A percentile compares a stretch with the other conserved stretches of the same genome.
Conservation (phyloP, 805 yeast species). For the Metschnikowia similis region DNA sequence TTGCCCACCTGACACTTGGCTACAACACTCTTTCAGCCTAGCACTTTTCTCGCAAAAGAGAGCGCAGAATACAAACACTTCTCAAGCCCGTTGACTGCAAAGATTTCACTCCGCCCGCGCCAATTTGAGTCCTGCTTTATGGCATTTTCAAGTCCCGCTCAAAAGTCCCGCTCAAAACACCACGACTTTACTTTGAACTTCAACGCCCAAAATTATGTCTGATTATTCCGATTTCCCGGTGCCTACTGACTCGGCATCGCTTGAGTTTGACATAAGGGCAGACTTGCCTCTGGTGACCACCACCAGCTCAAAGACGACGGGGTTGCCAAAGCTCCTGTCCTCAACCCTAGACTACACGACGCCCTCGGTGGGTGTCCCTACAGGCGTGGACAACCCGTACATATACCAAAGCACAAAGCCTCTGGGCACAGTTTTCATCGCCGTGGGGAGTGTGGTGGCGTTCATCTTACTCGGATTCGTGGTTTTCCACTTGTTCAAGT, state of each 20-base stretch:
- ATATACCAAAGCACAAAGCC: constrained; percentile 50
- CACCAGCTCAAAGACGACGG: constrained; percentile 1
- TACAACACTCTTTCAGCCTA: neutral
- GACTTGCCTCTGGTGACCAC: constrained; percentile 4
- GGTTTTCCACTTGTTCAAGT: constrained; percentile 49
- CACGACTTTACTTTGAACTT: neutral
- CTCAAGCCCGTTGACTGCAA: neutral
- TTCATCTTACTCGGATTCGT: constrained; percentile 50
- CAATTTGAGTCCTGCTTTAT: too few relatives aligned
- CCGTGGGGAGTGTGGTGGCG: constrained; percentile 68
- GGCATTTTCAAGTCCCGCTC: neutral
- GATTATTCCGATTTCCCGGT: neutral
- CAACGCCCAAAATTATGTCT: neutral
- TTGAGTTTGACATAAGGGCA: neutral
- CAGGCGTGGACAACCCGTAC: constrained; percentile 60
- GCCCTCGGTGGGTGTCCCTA: constrained; percentile 55
- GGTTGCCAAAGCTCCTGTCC: constrained; percentile 13
- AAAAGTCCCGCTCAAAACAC: neutral
- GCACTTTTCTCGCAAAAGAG: neutral
- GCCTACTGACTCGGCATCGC: neutral
- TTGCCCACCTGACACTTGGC: neutral
- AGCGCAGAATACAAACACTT: neutral
- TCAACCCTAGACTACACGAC: constrained; percentile 32
- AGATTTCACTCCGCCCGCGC: neutral
- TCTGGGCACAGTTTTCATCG: constrained; percentile 78